phyloP scores from a whole-genome alignment of 2,329 filamentous ascomycete genomes.

The Fusarium sp. region DNA sequence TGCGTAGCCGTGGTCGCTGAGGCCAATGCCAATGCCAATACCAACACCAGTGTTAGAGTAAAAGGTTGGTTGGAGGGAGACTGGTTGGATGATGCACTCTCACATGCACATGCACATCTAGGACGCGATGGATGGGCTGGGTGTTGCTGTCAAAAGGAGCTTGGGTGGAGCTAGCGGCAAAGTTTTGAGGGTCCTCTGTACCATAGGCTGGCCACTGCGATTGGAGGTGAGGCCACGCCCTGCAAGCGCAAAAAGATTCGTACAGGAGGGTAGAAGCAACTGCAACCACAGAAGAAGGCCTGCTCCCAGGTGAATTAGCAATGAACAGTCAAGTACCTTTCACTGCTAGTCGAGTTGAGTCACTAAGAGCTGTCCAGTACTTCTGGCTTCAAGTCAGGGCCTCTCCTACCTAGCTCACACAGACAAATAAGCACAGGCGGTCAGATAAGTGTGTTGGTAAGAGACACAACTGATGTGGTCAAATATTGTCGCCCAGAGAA shows the following conservation, averaged over 20 bases:
- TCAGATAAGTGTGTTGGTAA: not conserved
- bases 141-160: slow-evolving; percentile 30
- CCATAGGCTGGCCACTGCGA: slow-evolving; percentile 26
- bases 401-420: slow-evolving; percentile 1
- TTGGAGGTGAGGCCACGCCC: slow-evolving; percentile 35
- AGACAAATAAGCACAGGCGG: not conserved
- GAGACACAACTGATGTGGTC: not conserved
- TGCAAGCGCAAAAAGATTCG: slow-evolving; percentile 25
- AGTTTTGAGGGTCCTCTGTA: slow-evolving; percentile 31
- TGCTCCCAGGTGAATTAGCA: not conserved
- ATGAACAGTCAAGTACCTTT: slow-evolving; percentile 7
- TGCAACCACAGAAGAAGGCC: slow-evolving; percentile 6
- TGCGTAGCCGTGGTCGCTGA: slow-evolving; percentile 8
- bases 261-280: slow-evolving; percentile 25
- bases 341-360: slow-evolving; percentile 7
- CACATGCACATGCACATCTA: slow-evolving; percentile 27
- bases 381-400: slow-evolving; percentile 4
- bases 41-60: slow-evolving; percentile 4
- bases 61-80: slow-evolving; percentile 10
- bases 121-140: slow-evolving; percentile 35
- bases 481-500: not conserved
- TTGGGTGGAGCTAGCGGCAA: slow-evolving; percentile 36
- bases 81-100: slow-evolving; percentile 27
- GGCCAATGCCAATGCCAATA: slow-evolving; percentile 4
- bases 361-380: slow-evolving; percentile 1